Conservation (phyloP, 768 basidiomycete genomes). For the Russula sp. region DNA sequence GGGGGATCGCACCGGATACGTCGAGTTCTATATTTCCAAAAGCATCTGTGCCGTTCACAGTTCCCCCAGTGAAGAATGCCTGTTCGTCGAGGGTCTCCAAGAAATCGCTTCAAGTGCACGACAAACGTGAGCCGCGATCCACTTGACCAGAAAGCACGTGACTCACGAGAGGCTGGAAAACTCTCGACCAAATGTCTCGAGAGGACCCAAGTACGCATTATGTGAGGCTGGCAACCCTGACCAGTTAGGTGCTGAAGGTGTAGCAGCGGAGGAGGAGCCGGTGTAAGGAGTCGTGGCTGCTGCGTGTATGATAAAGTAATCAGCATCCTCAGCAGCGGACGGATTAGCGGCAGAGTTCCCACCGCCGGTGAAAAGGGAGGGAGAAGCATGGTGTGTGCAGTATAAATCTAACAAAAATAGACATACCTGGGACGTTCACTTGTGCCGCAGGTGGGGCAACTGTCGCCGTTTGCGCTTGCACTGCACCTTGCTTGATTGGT, state of each 20-base stretch:
- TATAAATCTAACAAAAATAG: background rate
- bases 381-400: background rate
- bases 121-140: background rate
- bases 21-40: slow-evolving; percentile 31
- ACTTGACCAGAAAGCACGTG: background rate
- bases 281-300: slow-evolving; percentile 11
- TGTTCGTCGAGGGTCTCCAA: slow-evolving; percentile 83
- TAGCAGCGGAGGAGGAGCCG: slow-evolving; percentile 18
- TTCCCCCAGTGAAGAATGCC: slow-evolving; percentile 60
- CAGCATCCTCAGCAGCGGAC: background rate
- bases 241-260: slow-evolving; percentile 43
- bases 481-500: slow-evolving; percentile 34
- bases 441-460: slow-evolving; percentile 21
- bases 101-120: slow-evolving; percentile 57
- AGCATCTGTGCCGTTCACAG: slow-evolving; percentile 45
- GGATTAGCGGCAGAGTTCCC: background rate
- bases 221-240: slow-evolving; percentile 42
- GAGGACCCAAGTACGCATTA: slow-evolving; percentile 57
- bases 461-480: slow-evolving; percentile 33
- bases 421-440: slow-evolving; percentile 4
- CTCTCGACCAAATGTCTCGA: slow-evolving; percentile 73
- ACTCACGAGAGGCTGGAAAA: slow-evolving; percentile 75
- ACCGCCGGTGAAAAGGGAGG: background rate
- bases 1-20: slow-evolving; percentile 14
- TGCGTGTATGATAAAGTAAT: slow-evolving; percentile 18